Evolutionary conservation across 192 early-diverging fungal species (phyloP).

Genomic region (Chytriomyces confervae): DNA sequence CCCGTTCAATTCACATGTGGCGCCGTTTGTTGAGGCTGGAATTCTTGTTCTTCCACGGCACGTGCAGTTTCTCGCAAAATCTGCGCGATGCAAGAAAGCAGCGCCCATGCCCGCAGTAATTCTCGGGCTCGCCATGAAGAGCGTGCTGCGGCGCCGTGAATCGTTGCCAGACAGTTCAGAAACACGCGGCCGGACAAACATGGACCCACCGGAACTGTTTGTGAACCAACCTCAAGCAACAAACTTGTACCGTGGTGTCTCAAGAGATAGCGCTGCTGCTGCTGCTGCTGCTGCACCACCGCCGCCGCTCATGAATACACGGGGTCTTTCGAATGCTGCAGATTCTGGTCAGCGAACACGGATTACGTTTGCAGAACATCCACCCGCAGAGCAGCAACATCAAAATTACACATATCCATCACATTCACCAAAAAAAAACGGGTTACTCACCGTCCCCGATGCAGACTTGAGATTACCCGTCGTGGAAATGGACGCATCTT

Average conservation of each 20-base stretch:
- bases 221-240: not conserved
- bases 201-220: not conserved
- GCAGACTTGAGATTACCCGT: not conserved
- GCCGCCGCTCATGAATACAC: not conserved
- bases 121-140: not conserved
- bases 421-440: not conserved
- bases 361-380: not conserved
- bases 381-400: not conserved
- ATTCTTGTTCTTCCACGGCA: conserved; percentile 21
- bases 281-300: not conserved
- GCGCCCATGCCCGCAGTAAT: conserved; percentile 17
- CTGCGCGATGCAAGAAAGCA: conserved; percentile 11
- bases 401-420: too few species aligned
- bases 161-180: not conserved
- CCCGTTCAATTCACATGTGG: conserved; percentile 16
- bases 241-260: not conserved
- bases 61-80: conserved; percentile 20
- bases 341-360: not conserved
- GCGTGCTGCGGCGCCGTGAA: not conserved
- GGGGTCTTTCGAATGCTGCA: not conserved
- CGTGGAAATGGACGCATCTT: not conserved
- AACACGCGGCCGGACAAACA: not conserved
- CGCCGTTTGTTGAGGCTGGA: conserved; percentile 19
- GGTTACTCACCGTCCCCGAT: too few species aligned
- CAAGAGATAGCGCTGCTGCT: not conserved